These are phyloP conservation scores for Neofusicoccum umdonicola DNA, from an alignment of 2,329 filamentous ascomycete species.

Conservation along the genomic window DNA sequence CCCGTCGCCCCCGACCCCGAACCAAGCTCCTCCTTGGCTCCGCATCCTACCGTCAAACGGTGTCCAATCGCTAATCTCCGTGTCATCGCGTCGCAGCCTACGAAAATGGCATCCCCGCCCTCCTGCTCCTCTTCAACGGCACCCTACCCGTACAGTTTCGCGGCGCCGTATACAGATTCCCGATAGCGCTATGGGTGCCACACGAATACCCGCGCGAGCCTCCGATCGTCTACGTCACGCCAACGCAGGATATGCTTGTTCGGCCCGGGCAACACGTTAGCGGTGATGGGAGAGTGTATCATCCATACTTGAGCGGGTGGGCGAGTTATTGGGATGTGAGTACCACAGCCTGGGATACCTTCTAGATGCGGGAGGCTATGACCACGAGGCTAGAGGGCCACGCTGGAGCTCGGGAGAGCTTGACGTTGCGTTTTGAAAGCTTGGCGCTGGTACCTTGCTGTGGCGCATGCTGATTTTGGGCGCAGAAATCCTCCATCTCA, in stretches of 20 bases:
- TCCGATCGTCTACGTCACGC: conserved; percentile 84
- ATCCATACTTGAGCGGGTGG: conserved; percentile 93
- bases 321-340: conserved; percentile 83
- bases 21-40: not conserved
- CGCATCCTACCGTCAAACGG: not conserved
- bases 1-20: conserved; percentile 9
- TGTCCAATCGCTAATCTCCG: not conserved
- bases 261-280: conserved; percentile 93
- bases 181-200: conserved; percentile 88
- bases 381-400: not conserved
- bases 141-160: conserved; percentile 91
- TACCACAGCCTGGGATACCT: conserved; percentile 24
- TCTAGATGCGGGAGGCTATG: too few species aligned
- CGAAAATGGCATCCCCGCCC: conserved; percentile 79
- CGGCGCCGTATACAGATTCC: conserved; percentile 85
- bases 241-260: conserved; percentile 83
- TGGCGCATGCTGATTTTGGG: not conserved
- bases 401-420: not conserved
- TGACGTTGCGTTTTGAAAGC: not conserved
- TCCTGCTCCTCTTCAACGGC: conserved; percentile 81
- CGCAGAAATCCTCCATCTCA: conserved; percentile 73
- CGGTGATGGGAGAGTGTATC: conserved; percentile 88
- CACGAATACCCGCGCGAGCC: conserved; percentile 84
- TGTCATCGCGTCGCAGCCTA: conserved; percentile 61
- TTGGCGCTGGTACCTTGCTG: not conserved